These are phyloP conservation scores for Cyclotella baltica DNA, from an alignment of 108 stramenopile species.

Conservation along the genomic window DNA sequence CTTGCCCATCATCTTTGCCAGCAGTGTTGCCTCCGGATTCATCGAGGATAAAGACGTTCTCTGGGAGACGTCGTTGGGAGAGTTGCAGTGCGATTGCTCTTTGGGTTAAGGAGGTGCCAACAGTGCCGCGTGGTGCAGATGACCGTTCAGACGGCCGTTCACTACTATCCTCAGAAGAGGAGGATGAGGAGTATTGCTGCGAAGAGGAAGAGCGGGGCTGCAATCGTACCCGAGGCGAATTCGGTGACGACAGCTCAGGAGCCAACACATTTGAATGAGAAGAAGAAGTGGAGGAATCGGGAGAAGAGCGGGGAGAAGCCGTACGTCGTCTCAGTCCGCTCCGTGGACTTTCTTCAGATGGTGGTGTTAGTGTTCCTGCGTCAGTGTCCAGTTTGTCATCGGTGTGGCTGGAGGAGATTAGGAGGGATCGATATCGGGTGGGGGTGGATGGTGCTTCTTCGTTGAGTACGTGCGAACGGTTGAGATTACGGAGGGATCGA, in stretches of 20 bases:
- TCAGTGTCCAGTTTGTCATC: background rate
- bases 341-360: background rate
- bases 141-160: background rate
- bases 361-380: background rate
- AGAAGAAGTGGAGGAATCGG: background rate
- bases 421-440: background rate
- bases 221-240: too few species aligned
- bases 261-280: too few species aligned
- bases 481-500: background rate
- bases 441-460: slow-evolving; percentile 5
- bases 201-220: too few species aligned
- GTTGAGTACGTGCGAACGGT: too few species aligned
- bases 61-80: too few species aligned
- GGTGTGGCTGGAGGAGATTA: background rate
- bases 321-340: slow-evolving; percentile 5
- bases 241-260: too few species aligned
- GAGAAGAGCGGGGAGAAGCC: background rate
- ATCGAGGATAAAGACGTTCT: too few species aligned
- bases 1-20: too few species aligned
- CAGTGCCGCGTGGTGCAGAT: background rate
- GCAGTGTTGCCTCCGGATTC: too few species aligned
- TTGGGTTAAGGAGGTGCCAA: background rate
- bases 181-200: background rate
- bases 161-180: background rate
- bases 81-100: background rate